Evolutionary conservation across 176 grass and related monocot species (phyloP).

Genomic region (Calamus simplicifolius): DNA sequence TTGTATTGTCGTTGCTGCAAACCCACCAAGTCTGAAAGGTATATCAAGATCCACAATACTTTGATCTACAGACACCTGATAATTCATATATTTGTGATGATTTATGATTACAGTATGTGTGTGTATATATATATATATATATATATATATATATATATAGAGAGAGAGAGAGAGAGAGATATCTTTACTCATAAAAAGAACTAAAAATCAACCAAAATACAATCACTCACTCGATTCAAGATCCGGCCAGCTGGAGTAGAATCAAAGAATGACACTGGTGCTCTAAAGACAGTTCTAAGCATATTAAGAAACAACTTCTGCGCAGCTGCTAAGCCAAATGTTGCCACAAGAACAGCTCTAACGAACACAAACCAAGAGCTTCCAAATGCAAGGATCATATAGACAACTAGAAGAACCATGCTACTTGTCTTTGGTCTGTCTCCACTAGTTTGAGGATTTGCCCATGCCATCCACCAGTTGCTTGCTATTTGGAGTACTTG

Average conservation of each 20-base stretch:
- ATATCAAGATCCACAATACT: slow-evolving; percentile 97
- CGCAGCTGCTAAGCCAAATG: slow-evolving; percentile 94
- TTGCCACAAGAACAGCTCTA: slow-evolving; percentile 92
- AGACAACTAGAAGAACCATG: slow-evolving; percentile 72
- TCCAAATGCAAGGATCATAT: slow-evolving; percentile 94
- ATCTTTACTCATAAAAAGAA: not conserved
- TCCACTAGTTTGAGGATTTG: slow-evolving; percentile 83
- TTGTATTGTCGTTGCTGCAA: slow-evolving; percentile 96
- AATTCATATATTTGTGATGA: slow-evolving; percentile 7
- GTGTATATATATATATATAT: too few species aligned
- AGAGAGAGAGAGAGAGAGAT: not conserved
- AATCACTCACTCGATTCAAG: slow-evolving; percentile 69
- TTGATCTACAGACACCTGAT: slow-evolving; percentile 97
- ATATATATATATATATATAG: too few species aligned
- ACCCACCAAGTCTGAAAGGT: slow-evolving; percentile 90
- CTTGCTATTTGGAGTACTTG: slow-evolving; percentile 96
- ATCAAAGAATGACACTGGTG: slow-evolving; percentile 98
- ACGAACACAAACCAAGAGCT: slow-evolving; percentile 98
- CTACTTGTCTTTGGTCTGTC: slow-evolving; percentile 69
- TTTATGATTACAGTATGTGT: too few species aligned
- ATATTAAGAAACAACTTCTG: slow-evolving; percentile 92
- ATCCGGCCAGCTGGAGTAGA: slow-evolving; percentile 87
- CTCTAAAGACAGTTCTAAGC: slow-evolving; percentile 78
- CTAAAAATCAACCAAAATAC: not conserved
- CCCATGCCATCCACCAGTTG: slow-evolving; percentile 99